Percentiles rank a stretch among this genome's conserved stretches.
phyloP scores from a whole-genome alignment of 2,329 filamentous ascomycete genomes.

The Fusarium marasasianum region DNA sequence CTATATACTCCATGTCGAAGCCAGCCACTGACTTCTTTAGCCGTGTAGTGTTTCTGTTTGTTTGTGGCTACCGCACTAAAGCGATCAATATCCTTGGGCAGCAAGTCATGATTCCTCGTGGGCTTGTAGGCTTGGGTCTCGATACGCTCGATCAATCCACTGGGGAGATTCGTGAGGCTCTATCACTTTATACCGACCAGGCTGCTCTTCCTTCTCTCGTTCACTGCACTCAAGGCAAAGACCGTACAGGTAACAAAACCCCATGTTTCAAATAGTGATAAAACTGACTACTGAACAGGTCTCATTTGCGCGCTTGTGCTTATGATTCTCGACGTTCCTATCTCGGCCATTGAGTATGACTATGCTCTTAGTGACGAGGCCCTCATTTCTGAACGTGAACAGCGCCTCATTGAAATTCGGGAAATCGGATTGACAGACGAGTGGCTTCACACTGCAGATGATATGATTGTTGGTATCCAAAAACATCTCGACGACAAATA shows the following conservation, averaged over 20 bases:
- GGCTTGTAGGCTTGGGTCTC: constrained; percentile 74
- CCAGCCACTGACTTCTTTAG: constrained; percentile 30
- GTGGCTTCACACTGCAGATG: constrained; percentile 72
- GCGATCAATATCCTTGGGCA: constrained; percentile 75
- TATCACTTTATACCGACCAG: constrained; percentile 43
- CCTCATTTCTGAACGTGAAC: constrained; percentile 68
- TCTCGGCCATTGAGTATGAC: constrained; percentile 72
- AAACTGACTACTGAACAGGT: constrained; percentile 60
- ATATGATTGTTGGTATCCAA: constrained; percentile 69
- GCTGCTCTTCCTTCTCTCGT: constrained; percentile 71
- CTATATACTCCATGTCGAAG: not conserved
- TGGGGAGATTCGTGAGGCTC: constrained; percentile 61
- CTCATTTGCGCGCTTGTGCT: constrained; percentile 75
- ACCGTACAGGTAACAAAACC: constrained; percentile 60
- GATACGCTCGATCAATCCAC: constrained; percentile 76
- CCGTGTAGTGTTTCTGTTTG: constrained; percentile 66
- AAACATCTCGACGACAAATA: constrained; percentile 68
- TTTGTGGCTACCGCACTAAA: constrained; percentile 72
- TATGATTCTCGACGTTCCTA: constrained; percentile 67
- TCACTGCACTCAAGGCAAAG: constrained; percentile 92
- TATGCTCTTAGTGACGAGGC: constrained; percentile 73
- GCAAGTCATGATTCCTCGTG: constrained; percentile 76
- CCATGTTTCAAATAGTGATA: too few relatives aligned
- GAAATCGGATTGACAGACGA: constrained; percentile 77
- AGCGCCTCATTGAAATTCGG: constrained; percentile 73